phyloP scores from a whole-genome alignment of 768 basidiomycete species.

The Phlebiopsis flavidoalba region DNA sequence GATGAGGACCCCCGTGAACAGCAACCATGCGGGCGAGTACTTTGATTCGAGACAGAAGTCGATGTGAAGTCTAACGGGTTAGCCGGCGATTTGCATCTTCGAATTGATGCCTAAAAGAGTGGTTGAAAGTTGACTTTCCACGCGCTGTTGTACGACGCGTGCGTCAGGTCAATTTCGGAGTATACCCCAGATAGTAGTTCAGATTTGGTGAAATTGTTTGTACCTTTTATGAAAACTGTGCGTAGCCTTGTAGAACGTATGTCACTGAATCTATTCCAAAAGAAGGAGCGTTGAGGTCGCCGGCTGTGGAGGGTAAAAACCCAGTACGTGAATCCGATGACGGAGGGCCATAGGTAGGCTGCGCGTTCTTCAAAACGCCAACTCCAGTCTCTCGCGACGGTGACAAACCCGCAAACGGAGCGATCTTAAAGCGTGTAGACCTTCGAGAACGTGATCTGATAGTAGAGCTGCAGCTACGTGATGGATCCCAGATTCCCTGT shows the following conservation, averaged over 20 bases:
- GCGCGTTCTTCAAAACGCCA: constrained; percentile 4
- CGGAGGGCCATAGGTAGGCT: background rate
- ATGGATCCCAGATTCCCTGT: constrained; percentile 10
- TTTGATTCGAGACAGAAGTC: constrained; percentile 27
- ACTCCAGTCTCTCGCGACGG: background rate
- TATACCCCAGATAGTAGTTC: background rate
- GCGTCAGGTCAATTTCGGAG: constrained; percentile 2
- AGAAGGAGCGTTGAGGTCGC: background rate
- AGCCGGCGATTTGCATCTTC: constrained; percentile 23
- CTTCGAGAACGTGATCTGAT: background rate
- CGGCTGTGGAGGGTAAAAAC: background rate
- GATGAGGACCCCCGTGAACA: constrained; percentile 33
- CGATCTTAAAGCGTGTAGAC: constrained; percentile 7
- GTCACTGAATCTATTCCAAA: constrained; percentile 3
- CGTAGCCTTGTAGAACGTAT: background rate
- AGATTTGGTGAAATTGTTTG: background rate
- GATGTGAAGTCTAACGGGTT: constrained; percentile 28
- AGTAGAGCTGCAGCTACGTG: constrained; percentile 8
- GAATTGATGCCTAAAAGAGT: constrained; percentile 29
- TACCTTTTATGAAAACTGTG: no score
- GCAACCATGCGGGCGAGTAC: constrained; percentile 20
- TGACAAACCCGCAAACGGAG: background rate
- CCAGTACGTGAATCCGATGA: constrained; percentile 4
- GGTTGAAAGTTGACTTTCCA: constrained; percentile 38
- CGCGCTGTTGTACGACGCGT: constrained; percentile 20